Conservation (phyloP, 2,329 filamentous ascomycete genomes). For the Neonectria ditissima region DNA sequence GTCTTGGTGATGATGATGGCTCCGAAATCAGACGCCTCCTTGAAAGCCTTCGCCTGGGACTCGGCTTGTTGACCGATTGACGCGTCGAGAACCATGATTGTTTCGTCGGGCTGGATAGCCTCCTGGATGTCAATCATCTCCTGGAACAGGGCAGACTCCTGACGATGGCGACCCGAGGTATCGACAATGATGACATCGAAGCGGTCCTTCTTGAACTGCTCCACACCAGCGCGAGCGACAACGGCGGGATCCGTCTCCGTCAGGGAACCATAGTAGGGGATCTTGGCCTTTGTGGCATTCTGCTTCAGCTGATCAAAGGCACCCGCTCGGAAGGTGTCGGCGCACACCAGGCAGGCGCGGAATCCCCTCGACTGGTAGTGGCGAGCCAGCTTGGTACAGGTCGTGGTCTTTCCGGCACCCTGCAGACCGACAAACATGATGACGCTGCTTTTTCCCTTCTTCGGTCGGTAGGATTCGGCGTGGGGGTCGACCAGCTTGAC, state of each 20-base stretch:
- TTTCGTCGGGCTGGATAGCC: slow-evolving; percentile 90
- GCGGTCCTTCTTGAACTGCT: slow-evolving; percentile 98
- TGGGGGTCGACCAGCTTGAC: slow-evolving; percentile 96
- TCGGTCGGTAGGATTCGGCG: slow-evolving; percentile 93
- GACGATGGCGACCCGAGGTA: slow-evolving; percentile 93
- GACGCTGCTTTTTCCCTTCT: slow-evolving; percentile 95
- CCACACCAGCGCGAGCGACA: slow-evolving; percentile 94
- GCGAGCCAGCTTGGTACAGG: slow-evolving; percentile 94
- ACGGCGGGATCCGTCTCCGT: slow-evolving; percentile 96
- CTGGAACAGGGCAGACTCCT: slow-evolving; percentile 94
- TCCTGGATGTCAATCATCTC: slow-evolving; percentile 98
- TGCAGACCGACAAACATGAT: slow-evolving; percentile 99
- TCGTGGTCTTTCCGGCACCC: slow-evolving; percentile 97
- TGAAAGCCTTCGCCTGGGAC: slow-evolving; percentile 94
- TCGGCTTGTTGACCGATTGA: slow-evolving; percentile 98
- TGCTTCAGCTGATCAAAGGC: slow-evolving; percentile 99
- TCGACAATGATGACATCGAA: slow-evolving; percentile 99
- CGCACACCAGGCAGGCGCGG: slow-evolving; percentile 93
- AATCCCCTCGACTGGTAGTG: slow-evolving; percentile 96
- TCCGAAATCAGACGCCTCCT: slow-evolving; percentile 95
- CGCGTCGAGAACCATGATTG: slow-evolving; percentile 97
- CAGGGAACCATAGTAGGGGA: slow-evolving; percentile 96
- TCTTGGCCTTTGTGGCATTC: slow-evolving; percentile 98
- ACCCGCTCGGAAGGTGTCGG: slow-evolving; percentile 97
- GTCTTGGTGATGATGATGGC: slow-evolving; percentile 99